Evolutionary conservation across 73 alveolate genomes (phyloP).

Genomic region (Tetrahymena borealis): DNA sequence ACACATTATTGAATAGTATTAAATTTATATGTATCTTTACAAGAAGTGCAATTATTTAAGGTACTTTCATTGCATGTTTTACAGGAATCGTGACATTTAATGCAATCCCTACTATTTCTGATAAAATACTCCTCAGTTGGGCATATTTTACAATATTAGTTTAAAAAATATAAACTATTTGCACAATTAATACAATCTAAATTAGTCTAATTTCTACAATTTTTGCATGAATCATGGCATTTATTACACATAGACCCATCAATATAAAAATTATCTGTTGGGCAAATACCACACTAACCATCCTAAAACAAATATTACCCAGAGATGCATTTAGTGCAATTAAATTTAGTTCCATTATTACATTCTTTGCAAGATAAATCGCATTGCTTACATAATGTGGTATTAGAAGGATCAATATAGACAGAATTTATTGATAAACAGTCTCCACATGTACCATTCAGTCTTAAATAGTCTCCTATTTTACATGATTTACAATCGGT

Average conservation of each 20-base stretch:
- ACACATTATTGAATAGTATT: neutral
- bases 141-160: neutral
- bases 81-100: neutral
- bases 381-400: neutral
- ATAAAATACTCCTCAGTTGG: neutral
- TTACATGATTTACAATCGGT: neutral
- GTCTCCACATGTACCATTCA: neutral
- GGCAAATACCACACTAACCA: neutral
- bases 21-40: neutral
- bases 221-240: neutral
- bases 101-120: neutral
- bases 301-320: neutral
- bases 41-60: neutral
- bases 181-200: neutral
- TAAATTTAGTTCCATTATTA: neutral
- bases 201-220: neutral
- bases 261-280: neutral
- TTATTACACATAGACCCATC: neutral
- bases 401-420: neutral
- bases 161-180: neutral
- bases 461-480: neutral
- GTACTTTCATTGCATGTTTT: neutral
- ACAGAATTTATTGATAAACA: neutral
- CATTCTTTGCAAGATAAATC: neutral
- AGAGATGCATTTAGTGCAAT: neutral